Evolutionary conservation across 495 filamentous ascomycete genomes (phyloP), one percentile per base, ranked within the genome.

Genomic region (Daldinia vernicosa): DNA sequence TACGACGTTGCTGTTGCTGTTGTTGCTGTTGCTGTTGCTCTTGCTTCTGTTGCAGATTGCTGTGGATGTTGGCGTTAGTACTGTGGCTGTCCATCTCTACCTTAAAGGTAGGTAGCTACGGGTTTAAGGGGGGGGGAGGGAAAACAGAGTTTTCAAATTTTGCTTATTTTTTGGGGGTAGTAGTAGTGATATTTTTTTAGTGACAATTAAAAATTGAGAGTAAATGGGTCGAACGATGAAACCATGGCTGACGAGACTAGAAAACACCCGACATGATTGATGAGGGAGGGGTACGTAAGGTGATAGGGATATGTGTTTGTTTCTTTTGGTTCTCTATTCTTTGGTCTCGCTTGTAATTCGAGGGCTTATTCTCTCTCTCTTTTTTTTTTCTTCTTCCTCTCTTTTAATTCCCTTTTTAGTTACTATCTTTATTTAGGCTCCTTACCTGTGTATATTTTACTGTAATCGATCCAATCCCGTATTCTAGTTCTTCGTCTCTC

Each of bases 81-180:
- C 65, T 67, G 60, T 75, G 82, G 78, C 79, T 78, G 71, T 83
- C 81, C 81, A 83, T 84, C 45, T 69, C 73, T 80, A 73, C 71
- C 70, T 71, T 56, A 69, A 75, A 72, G 67, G 67, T 65, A 72
- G 67, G 67, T 65, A 75, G 70, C 68, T 74, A 60, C 54, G 60
- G 43, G 53, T 54, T 53, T n/a, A 53, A 35, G 12, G 47, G 9
- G 68, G 56, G 65, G 35, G 57, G 37, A 63, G 75, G 43, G 43
- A 43, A 65, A 60, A 75, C 68, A 69, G 69, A 62, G 65, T 71
- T 72, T 67, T 71, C 63, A 53, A 19, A 62, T 54, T 52, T 66
- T 66, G 60, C 54, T 68, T 72, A 72, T 72, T 68, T 68, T 67
- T 65, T 54, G 17, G 43, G 43, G 43, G 43, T 33, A 37, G 55